Base-by-base conservation (phyloP, 345 rosid species). In the Sisymbrium irio region DNA sequence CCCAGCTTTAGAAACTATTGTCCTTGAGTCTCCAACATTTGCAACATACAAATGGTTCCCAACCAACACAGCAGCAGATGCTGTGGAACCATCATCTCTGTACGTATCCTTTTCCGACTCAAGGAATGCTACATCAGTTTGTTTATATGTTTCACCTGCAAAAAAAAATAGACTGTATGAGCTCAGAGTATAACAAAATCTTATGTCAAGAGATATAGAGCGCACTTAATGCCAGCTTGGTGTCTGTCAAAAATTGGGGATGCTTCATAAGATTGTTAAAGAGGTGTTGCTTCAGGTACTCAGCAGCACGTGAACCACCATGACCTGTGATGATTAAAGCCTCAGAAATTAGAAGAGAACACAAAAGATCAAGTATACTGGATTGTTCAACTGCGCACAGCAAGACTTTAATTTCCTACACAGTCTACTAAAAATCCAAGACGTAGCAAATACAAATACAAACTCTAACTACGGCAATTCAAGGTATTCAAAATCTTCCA, bases 281-380 rank as follows among this genome's bases (percentile, higher is more conserved):
- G 62, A 96, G 89, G 79, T 92, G 96, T 72, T 85, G 83, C 86
- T 92, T 96, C 80, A 96, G 81, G 83, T 84, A 92, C 81, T 92
- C 95, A 58, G 98, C 97, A 69, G 99, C 99, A 50, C 89, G 97
- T 71, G 98, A 90, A 71, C 99, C 99, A 67, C 99, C 99, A 83
- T 96, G 99, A 70, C 99, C 99, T 96, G 89, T 19, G 69, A 82
- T 46, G 14, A 60, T 53, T n/a, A 75, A 73, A 32, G 59, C 28
- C 19, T 71, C 46, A 57, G 35, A 47, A 28, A 50, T 33, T 56
- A 32, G 46, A 45, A 28, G 42, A 33, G 49, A 13, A 28, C 39
- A 36, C 13, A 12, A 55, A 45, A 57, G 4, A 74, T 28, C 46
- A 51, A 20, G 33, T 41, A 61, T 20, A 53, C 53, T 19, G 54